A percentile compares a stretch with the other conserved stretches of the same genome.
Conservation (phyloP, 225 moss, liverwort and hornwort genomes). For the Rhytidiadelphus loreus region DNA sequence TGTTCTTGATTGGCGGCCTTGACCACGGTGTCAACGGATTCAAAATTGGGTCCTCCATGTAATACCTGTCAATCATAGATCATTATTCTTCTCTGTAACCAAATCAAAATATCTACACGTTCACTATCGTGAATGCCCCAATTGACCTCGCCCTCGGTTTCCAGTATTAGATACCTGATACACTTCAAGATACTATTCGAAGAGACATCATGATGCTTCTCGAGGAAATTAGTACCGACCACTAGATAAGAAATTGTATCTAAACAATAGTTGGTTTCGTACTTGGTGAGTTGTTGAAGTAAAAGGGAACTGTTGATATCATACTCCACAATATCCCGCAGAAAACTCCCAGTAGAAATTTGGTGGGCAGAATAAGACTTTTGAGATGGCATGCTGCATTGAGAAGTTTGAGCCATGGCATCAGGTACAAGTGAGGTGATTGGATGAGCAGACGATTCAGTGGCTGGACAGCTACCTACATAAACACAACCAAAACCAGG, state of each 20-base stretch:
- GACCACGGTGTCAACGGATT: slow-evolving; percentile 98
- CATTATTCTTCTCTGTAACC: neutral
- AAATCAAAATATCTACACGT: neutral
- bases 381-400: slow-evolving; percentile 60
- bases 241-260: neutral
- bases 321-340: slow-evolving; percentile 58
- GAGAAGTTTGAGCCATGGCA: slow-evolving; percentile 14
- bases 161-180: neutral
- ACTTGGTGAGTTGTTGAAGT: slow-evolving; percentile 63
- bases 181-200: neutral
- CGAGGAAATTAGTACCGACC: neutral
- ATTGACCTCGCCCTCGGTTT: neutral
- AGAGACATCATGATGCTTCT: neutral
- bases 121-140: neutral
- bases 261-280: neutral
- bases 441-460: slow-evolving; percentile 50
- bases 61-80: slow-evolving; percentile 44
- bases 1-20: slow-evolving; percentile 92
- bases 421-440: slow-evolving; percentile 32
- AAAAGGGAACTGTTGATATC: slow-evolving; percentile 41
- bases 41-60: slow-evolving; percentile 86
- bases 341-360: slow-evolving; percentile 62
- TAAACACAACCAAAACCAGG: neutral
- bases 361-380: slow-evolving; percentile 70
- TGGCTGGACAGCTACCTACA: slow-evolving; percentile 40